A percentile compares a stretch with the other conserved stretches of the same genome.
Evolutionary conservation across 179 eudicot genomes (phyloP).

Genomic region (Camellia oleifera): DNA sequence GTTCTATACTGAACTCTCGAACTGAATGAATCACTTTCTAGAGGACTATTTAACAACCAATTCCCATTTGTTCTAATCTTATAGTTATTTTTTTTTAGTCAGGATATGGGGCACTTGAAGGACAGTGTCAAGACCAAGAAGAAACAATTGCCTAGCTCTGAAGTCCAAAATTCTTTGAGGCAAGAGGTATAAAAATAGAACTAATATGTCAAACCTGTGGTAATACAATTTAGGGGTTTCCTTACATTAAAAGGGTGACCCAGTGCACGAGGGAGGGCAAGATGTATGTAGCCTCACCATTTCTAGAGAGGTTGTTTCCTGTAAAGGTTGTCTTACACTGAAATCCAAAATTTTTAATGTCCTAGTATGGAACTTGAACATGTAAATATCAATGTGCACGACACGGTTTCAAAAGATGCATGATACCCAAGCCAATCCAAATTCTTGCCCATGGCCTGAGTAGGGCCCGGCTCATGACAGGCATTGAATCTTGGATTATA

Average conservation of each 20-base stretch:
- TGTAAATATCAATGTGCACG: not conserved
- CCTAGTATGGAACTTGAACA: not conserved
- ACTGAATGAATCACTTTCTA: not conserved
- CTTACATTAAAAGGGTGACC: not conserved
- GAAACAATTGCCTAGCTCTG: conserved; percentile 45
- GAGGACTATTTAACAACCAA: not conserved
- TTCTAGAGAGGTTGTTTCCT: no score
- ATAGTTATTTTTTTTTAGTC: conserved; percentile 15
- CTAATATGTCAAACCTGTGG: not conserved
- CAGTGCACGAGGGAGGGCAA: no score
- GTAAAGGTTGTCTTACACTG: not conserved
- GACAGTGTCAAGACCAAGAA: conserved; percentile 40
- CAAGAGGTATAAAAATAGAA: conserved; percentile 65
- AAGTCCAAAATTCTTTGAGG: conserved; percentile 56
- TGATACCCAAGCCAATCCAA: not conserved
- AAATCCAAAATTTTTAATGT: not conserved
- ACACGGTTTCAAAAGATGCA: not conserved
- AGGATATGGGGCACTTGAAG: conserved; percentile 49
- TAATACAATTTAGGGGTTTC: not conserved
- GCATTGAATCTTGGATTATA: not conserved
- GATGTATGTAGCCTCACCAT: no score
- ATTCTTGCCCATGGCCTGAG: conserved; percentile 2
- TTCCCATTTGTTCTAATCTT: not conserved
- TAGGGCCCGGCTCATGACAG: not conserved
- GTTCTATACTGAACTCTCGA: not conserved